Conservation (phyloP, 305 asterid genomes). For the Withania somnifera region DNA sequence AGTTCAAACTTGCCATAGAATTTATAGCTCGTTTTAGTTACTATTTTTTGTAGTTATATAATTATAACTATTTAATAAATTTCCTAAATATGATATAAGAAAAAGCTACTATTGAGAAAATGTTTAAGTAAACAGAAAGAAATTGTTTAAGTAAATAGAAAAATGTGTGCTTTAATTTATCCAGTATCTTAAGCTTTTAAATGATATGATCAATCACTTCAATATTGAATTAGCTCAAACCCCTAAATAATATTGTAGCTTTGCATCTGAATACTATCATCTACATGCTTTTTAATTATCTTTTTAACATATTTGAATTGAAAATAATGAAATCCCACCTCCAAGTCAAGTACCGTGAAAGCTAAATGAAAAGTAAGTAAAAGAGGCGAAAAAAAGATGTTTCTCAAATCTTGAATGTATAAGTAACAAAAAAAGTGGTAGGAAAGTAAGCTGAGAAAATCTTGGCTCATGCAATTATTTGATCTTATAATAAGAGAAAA, state of each 20-base stretch:
- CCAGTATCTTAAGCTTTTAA: not conserved
- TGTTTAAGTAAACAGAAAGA: not conserved
- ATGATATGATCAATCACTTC: not conserved
- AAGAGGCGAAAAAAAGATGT: not conserved
- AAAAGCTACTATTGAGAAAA: not conserved
- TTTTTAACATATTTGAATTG: not conserved
- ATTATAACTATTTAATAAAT: not conserved
- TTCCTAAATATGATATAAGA: not conserved
- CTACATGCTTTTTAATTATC: not conserved
- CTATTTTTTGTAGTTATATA: not conserved
- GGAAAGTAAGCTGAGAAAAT: constrained; percentile 30
- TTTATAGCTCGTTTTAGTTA: not conserved
- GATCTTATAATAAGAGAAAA: constrained; percentile 10
- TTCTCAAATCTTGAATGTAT: not conserved
- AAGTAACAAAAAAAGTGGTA: not conserved
- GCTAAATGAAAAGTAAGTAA: not conserved
- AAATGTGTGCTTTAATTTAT: not conserved
- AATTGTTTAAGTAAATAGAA: no score
- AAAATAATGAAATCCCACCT: not conserved
- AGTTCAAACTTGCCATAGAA: no score
- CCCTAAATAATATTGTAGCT: not conserved
- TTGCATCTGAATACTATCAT: not conserved
- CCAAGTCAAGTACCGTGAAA: not conserved
- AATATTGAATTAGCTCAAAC: not conserved
- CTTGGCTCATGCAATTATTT: constrained; percentile 32